phyloP scores from a whole-genome alignment of 345 rosid genomes.

The Arabidopsis suecica region DNA sequence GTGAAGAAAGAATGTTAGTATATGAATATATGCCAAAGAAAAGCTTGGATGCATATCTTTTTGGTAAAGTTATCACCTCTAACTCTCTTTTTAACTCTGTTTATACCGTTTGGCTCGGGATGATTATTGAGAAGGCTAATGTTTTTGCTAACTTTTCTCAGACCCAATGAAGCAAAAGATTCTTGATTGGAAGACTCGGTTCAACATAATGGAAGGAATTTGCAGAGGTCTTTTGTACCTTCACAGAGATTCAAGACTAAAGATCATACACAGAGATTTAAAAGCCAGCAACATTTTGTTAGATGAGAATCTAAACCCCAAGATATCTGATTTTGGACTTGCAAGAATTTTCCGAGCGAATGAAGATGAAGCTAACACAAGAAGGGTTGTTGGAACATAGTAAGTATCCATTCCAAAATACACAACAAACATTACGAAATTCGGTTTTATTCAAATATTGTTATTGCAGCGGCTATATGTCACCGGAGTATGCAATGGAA shows the following conservation, averaged over 20 bases:
- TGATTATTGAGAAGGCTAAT: slow-evolving; percentile 1
- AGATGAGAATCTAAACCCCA: slow-evolving; percentile 57
- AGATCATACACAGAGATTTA: slow-evolving; percentile 59
- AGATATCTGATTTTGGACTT: slow-evolving; percentile 57
- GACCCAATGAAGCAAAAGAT: slow-evolving; percentile 39
- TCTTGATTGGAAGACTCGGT: slow-evolving; percentile 51
- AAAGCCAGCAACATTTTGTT: slow-evolving; percentile 58
- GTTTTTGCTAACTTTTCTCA: slow-evolving; percentile 9
- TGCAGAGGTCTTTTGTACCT: slow-evolving; percentile 56
- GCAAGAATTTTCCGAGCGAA: slow-evolving; percentile 50
- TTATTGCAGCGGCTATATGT: slow-evolving; percentile 56
- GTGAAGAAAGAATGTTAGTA: slow-evolving; percentile 61
- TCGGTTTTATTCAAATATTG: background rate
- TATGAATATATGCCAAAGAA: slow-evolving; percentile 59
- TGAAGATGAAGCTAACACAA: slow-evolving; percentile 53
- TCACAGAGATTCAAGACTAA: slow-evolving; percentile 59
- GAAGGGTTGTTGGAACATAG: slow-evolving; percentile 57
- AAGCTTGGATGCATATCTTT: slow-evolving; percentile 52
- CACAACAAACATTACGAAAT: background rate
- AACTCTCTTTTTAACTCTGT: slow-evolving; percentile 15
- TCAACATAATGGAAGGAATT: slow-evolving; percentile 56
- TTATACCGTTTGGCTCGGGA: background rate
- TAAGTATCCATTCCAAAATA: slow-evolving; percentile 33
- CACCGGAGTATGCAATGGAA: slow-evolving; percentile 55
- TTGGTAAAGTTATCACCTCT: slow-evolving; percentile 45